A percentile compares a stretch with the other conserved stretches of the same genome.
Evolutionary conservation across 345 rosid species (phyloP).

Genomic region (Salix koriyanagi): DNA sequence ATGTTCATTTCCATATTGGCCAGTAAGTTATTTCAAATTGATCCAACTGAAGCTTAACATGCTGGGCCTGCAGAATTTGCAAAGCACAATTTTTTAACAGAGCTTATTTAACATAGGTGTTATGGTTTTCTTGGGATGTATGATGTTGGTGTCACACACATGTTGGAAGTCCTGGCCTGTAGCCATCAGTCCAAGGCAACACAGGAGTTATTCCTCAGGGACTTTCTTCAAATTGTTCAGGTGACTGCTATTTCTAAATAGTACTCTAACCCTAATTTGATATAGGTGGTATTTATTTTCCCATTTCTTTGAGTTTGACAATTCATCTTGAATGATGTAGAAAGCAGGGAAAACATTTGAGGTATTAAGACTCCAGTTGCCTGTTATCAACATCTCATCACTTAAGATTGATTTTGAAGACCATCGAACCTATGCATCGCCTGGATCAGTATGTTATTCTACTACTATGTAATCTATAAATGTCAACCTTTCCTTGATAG

Average conservation of each 20-base stretch:
- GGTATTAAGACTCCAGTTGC: slow-evolving; percentile 69
- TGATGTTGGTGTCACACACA: slow-evolving; percentile 75
- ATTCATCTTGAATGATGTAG: slow-evolving; percentile 40
- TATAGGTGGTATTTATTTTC: neutral
- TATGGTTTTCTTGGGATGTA: slow-evolving; percentile 81
- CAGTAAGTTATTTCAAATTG: slow-evolving; percentile 56
- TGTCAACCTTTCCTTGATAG: neutral
- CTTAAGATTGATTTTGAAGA: slow-evolving; percentile 84
- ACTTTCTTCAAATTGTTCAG: slow-evolving; percentile 82
- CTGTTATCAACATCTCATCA: slow-evolving; percentile 68
- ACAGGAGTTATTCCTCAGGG: slow-evolving; percentile 80
- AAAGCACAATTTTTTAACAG: slow-evolving; percentile 13
- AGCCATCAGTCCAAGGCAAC: slow-evolving; percentile 82
- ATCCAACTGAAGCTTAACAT: slow-evolving; percentile 14
- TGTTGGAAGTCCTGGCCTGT: slow-evolving; percentile 82
- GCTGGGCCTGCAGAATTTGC: neutral
- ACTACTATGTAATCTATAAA: slow-evolving; percentile 5
- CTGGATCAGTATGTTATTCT: slow-evolving; percentile 68
- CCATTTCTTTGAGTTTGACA: slow-evolving; percentile 7
- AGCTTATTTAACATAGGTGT: slow-evolving; percentile 53
- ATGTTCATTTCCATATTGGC: slow-evolving; percentile 88
- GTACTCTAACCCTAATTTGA: neutral
- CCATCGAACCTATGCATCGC: slow-evolving; percentile 85
- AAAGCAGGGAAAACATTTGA: slow-evolving; percentile 83
- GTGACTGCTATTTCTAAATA: slow-evolving; percentile 24